These are phyloP conservation scores for Laburnicola sp. DNA, from an alignment of 2,329 filamentous ascomycete genomes.

Conservation along the genomic window DNA sequence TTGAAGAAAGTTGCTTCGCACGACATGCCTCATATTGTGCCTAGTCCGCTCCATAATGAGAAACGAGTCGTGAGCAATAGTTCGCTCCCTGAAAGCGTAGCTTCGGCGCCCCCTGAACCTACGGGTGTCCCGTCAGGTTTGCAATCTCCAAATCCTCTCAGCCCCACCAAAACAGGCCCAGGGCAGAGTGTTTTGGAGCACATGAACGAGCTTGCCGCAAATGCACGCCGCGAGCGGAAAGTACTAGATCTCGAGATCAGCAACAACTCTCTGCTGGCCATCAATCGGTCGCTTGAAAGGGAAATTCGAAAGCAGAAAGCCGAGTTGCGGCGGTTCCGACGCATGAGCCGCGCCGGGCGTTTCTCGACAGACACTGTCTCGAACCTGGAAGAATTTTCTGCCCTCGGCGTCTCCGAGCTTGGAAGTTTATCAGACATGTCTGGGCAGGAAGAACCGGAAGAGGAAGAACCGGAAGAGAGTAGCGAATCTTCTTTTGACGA, in stretches of 20 bases:
- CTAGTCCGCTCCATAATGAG: constrained; percentile 43
- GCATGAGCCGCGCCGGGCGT: constrained; percentile 80
- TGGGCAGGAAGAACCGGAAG: constrained; percentile 38
- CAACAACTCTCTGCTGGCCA: constrained; percentile 90
- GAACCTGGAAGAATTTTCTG: constrained; percentile 48
- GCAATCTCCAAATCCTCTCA: constrained; percentile 48
- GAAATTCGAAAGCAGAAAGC: constrained; percentile 89
- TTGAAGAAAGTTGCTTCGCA: constrained; percentile 32
- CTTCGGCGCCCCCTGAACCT: constrained; percentile 30
- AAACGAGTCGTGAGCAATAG: constrained; percentile 31
- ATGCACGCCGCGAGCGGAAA: constrained; percentile 88
- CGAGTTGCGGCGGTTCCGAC: constrained; percentile 80
- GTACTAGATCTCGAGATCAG: constrained; percentile 96
- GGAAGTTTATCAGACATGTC: constrained; percentile 44
- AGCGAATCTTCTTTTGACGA: constrained; percentile 59
- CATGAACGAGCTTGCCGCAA: constrained; percentile 77
- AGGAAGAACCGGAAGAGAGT: constrained; percentile 46
- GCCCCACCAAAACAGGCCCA: constrained; percentile 61
- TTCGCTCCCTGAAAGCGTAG: constrained; percentile 31
- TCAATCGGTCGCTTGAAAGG: constrained; percentile 89
- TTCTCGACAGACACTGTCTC: constrained; percentile 63
- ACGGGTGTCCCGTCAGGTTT: constrained; percentile 28
- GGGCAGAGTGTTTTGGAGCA: constrained; percentile 57
- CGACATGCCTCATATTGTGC: constrained; percentile 25
- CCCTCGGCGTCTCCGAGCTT: constrained; percentile 37